These are phyloP conservation scores for Articulospora tetracladia DNA, from an alignment of 495 filamentous ascomycete species.

Conservation along the genomic window DNA sequence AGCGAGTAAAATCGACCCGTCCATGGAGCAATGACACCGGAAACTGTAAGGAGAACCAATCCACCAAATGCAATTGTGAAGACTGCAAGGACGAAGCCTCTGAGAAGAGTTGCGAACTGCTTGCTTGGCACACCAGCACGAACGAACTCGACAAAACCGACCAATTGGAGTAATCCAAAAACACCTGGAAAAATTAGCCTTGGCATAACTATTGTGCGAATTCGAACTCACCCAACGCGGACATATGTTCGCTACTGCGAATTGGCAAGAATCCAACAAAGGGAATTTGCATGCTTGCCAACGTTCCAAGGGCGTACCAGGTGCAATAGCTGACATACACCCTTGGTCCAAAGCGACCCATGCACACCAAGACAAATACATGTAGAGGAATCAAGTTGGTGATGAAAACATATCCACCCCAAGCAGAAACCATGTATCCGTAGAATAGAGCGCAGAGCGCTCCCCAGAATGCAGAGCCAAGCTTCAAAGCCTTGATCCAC, in stretches of 20 bases:
- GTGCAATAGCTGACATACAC: slow-evolving; percentile 96
- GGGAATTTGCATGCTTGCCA: slow-evolving; percentile 99
- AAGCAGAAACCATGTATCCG: slow-evolving; percentile 99
- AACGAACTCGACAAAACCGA: slow-evolving; percentile 89
- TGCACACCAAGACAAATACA: slow-evolving; percentile 90
- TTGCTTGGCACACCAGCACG: slow-evolving; percentile 81
- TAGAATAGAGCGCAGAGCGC: slow-evolving; percentile 95
- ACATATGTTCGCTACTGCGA: slow-evolving; percentile 98
- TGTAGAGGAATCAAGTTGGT: slow-evolving; percentile 97
- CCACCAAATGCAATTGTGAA: slow-evolving; percentile 67
- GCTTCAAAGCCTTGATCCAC: slow-evolving; percentile 98
- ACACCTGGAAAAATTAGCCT: slow-evolving; percentile 60
- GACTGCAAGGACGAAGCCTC: slow-evolving; percentile 72
- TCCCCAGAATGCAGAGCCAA: slow-evolving; percentile 93
- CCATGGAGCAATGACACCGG: slow-evolving; percentile 95
- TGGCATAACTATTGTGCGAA: neutral
- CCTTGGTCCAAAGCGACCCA: slow-evolving; percentile 93
- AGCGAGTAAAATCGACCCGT: slow-evolving; percentile 98
- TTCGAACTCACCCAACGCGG: slow-evolving; percentile 71
- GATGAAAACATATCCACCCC: slow-evolving; percentile 99
- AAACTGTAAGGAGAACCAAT: slow-evolving; percentile 77
- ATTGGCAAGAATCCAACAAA: slow-evolving; percentile 98
- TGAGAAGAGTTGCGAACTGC: slow-evolving; percentile 86
- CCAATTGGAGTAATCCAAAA: slow-evolving; percentile 92
- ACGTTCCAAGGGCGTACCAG: slow-evolving; percentile 94